A percentile compares a stretch with the other conserved stretches of the same genome.
Evolutionary conservation across 148 eudicot genomes (phyloP).

Genomic region (Oxyria digyna): DNA sequence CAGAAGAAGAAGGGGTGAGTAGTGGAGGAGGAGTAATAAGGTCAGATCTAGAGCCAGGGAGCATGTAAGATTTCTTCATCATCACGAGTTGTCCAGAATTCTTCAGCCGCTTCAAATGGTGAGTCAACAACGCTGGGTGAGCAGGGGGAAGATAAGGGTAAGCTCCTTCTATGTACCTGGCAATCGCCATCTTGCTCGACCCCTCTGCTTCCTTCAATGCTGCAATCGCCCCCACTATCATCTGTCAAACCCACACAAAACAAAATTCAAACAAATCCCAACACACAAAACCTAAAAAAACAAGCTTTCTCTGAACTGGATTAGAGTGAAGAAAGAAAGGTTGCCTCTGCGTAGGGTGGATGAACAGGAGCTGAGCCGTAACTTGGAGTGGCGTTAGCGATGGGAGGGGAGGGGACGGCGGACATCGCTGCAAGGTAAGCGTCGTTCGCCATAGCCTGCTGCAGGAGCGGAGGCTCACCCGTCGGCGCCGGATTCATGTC

Average conservation of each 20-base stretch:
- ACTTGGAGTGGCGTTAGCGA: constrained; percentile 6
- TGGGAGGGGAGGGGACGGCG: constrained; percentile 6
- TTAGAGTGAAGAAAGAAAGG: not conserved
- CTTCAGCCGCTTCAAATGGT: constrained; percentile 45
- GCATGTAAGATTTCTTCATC: constrained; percentile 55
- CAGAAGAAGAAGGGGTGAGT: constrained; percentile 18
- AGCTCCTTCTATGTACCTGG: constrained; percentile 44
- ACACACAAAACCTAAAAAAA: not conserved
- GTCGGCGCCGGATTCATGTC: constrained; percentile 18
- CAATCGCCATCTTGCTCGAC: constrained; percentile 48
- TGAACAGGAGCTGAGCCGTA: constrained; percentile 13
- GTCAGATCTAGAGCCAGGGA: constrained; percentile 17
- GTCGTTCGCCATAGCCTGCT: not conserved
- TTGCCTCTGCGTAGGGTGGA: constrained; percentile 30
- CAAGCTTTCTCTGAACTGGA: no score
- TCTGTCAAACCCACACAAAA: constrained; percentile 28
- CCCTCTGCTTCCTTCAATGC: constrained; percentile 38
- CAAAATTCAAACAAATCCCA: not conserved
- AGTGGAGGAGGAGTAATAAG: constrained; percentile 17
- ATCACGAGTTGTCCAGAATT: constrained; percentile 38
- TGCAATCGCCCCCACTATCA: constrained; percentile 53
- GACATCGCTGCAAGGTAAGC: not conserved
- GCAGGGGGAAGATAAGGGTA: constrained; percentile 49
- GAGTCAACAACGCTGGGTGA: constrained; percentile 56
- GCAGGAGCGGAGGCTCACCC: constrained; percentile 3